Evolutionary conservation across 164 flowering plant genomes (phyloP), one percentile per base, ranked within the genome.

Genomic region (Piper betle): DNA sequence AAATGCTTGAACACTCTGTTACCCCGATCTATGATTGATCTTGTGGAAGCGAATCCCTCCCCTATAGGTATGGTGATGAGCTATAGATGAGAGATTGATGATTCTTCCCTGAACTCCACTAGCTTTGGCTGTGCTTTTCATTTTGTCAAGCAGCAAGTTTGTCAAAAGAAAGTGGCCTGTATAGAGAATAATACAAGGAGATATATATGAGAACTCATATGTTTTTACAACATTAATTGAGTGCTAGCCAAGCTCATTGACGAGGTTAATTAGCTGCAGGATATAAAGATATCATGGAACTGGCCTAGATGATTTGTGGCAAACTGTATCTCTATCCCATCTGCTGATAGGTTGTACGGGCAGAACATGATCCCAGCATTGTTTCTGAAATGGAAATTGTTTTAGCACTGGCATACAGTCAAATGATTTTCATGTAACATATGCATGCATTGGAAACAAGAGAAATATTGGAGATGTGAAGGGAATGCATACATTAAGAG

Each of bases 281-380:
- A 46, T 12, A 10, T 46, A 9, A 46, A 46, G 50, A 8, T 54
- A 10, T 18, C 6, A 54, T 25, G 6, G 25, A 25, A 54, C 73
- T 19, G 70, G 87, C 98, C 96, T 6, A 92, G 73, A 77, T 92
- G 87, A 64, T 92, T 92, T 16, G 98, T 92, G 1, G 91, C 97
- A 65, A 93, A 90, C 64, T 89, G 97, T 74, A 77, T 55, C 75
- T 93, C 98, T 17, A 89, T 77, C 37, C 91, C 94, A 73, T 93
- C 96, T 63, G 80, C 73, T 0, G 98, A 89, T 12, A 81, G 88
- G 70, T 84, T 81, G 78, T 54, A 86, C 3, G 98, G 98, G 63
- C 97, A 93, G 77, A 87, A 90, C 97, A 93, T 89, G 37, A 91
- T 64, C 6, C 97, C 97, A 39, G 97, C 96, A 68, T 90, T 90